Conservation (phyloP, 352 stramenopile genomes). For the Hyaloperonospora brassicae region DNA sequence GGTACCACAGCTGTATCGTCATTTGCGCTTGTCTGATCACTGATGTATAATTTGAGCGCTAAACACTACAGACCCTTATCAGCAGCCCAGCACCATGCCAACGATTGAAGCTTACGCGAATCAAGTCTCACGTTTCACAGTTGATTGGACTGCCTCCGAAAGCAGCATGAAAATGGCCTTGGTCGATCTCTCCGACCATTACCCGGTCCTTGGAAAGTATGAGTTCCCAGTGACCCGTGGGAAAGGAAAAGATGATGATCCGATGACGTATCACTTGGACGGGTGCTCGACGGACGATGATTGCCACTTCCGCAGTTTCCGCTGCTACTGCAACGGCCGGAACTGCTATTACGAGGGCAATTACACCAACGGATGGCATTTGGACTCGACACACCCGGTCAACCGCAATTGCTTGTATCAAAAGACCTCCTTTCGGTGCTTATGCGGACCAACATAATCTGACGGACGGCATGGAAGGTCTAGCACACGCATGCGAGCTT, state of each 20-base stretch:
- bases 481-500: no score
- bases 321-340: conserved; percentile 60
- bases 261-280: conserved; percentile 55
- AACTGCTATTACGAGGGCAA: conserved; percentile 66
- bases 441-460: conserved; percentile 59
- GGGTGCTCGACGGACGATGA: conserved; percentile 65
- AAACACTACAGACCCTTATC: conserved; percentile 40
- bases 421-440: conserved; percentile 50
- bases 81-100: conserved; percentile 44
- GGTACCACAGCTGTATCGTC: conserved; percentile 14
- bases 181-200: conserved; percentile 73
- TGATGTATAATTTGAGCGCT: background rate
- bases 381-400: conserved; percentile 53
- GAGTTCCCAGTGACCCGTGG: conserved; percentile 47
- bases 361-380: conserved; percentile 35
- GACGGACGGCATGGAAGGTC: no score
- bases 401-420: conserved; percentile 73
- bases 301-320: conserved; percentile 59
- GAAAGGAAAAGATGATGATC: conserved; percentile 40
- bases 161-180: conserved; percentile 48
- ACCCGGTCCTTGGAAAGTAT: conserved; percentile 62
- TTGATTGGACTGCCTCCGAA: conserved; percentile 55
- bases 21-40: background rate
- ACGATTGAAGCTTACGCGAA: conserved; percentile 55
- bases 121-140: conserved; percentile 45